phyloP scores from a whole-genome alignment of 106 monocot species.

The Dioscorea zingiberensis region DNA sequence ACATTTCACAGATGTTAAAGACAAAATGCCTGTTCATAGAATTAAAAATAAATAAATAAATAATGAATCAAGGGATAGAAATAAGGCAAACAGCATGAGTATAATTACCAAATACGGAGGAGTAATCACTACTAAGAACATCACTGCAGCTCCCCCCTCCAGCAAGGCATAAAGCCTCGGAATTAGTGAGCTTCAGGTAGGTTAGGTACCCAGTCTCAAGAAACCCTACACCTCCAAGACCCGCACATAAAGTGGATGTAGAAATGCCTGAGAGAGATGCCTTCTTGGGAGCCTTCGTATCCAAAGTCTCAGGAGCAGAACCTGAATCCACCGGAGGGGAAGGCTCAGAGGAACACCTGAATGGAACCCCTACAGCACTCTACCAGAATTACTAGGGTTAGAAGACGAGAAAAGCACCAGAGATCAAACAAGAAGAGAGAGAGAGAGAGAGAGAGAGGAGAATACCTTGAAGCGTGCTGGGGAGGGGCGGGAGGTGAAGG shows the following conservation, averaged over 20 bases:
- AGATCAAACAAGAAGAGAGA: neutral
- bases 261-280: conserved; percentile 31
- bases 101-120: conserved; percentile 57
- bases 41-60: no score
- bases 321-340: conserved; percentile 10
- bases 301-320: neutral
- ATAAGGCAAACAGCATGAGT: no score
- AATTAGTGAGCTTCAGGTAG: conserved; percentile 57
- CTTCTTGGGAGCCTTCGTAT: neutral
- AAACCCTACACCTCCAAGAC: conserved; percentile 66
- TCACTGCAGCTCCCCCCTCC: conserved; percentile 70
- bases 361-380: neutral
- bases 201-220: conserved; percentile 80
- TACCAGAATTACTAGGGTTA: neutral
- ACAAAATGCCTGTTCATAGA: no score
- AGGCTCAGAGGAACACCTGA: conserved; percentile 25
- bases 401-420: neutral
- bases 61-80: no score
- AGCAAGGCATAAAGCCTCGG: conserved; percentile 79
- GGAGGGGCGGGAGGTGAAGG: neutral
- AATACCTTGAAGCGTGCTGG: conserved; percentile 9
- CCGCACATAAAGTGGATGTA: conserved; percentile 54
- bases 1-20: no score
- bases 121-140: conserved; percentile 88
- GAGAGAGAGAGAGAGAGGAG: neutral